Conservation (phyloP, 2,329 filamentous ascomycete genomes). For the Nemania sp. region DNA sequence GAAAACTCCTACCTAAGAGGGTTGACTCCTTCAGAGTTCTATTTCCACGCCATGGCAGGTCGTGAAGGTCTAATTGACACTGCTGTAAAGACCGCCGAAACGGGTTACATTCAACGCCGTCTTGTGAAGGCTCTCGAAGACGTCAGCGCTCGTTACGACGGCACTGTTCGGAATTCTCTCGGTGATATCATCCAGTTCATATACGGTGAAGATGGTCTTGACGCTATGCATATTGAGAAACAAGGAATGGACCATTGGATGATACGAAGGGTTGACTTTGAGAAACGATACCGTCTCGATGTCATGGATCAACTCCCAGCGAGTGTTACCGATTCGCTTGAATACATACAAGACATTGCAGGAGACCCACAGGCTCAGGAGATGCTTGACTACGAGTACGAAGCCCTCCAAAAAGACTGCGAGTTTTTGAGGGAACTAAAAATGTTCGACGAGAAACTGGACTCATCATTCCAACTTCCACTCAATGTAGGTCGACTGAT, state of each 20-base stretch:
- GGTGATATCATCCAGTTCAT: conserved; percentile 97
- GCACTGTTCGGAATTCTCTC: conserved; percentile 95
- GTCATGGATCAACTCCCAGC: conserved; percentile 75
- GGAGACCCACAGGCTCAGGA: conserved; percentile 90
- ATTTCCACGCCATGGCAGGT: conserved; percentile 99
- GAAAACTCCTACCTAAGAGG: conserved; percentile 99
- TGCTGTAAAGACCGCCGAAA: conserved; percentile 98
- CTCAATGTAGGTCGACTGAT: conserved; percentile 93
- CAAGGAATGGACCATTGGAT: conserved; percentile 90
- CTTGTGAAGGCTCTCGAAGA: conserved; percentile 98
- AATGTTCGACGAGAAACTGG: conserved; percentile 73
- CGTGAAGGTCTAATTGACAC: conserved; percentile 99
- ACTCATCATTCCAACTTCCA: conserved; percentile 89
- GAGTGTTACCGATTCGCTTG: conserved; percentile 77
- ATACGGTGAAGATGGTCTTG: conserved; percentile 96
- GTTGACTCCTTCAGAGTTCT: conserved; percentile 95
- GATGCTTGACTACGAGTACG: conserved; percentile 89
- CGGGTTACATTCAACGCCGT: conserved; percentile 98
- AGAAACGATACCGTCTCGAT: conserved; percentile 85
- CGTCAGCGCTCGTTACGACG: conserved; percentile 96
- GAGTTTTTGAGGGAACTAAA: conserved; percentile 78
- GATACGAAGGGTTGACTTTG: conserved; percentile 81
- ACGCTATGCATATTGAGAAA: conserved; percentile 92
- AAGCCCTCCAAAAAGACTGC: conserved; percentile 80
- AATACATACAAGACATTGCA: conserved; percentile 86